phyloP scores from a whole-genome alignment of 495 filamentous ascomycete species.

The Usnea hakonensis region DNA sequence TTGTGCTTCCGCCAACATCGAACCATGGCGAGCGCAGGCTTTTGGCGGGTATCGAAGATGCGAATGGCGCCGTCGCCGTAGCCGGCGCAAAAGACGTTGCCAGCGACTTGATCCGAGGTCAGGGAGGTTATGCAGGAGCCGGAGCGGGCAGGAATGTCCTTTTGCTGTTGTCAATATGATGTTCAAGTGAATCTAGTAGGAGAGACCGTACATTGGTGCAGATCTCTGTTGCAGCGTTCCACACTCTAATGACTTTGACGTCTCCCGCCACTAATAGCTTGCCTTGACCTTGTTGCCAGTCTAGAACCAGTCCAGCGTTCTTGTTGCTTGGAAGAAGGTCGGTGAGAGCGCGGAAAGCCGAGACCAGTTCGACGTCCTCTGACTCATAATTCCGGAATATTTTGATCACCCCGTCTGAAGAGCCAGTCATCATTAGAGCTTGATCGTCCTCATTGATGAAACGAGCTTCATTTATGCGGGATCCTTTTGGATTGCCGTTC shows the following conservation, averaged over 20 bases:
- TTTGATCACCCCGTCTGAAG: constrained; percentile 86
- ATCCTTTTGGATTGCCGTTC: constrained; percentile 84
- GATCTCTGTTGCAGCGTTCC: constrained; percentile 89
- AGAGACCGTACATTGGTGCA: constrained; percentile 59
- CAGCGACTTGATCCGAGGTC: constrained; percentile 94
- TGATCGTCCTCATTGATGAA: constrained; percentile 99
- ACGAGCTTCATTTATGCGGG: constrained; percentile 85
- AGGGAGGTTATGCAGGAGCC: constrained; percentile 92
- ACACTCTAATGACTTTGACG: constrained; percentile 88
- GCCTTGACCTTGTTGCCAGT: constrained; percentile 97
- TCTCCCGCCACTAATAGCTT: constrained; percentile 91
- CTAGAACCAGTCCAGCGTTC: constrained; percentile 90
- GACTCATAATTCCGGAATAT: constrained; percentile 85
- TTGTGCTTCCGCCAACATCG: constrained; percentile 93
- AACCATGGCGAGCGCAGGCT: constrained; percentile 79
- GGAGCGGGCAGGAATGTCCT: constrained; percentile 91
- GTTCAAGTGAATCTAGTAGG: not conserved
- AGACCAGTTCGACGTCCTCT: constrained; percentile 72
- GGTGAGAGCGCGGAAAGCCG: constrained; percentile 82
- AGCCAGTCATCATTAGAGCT: constrained; percentile 87
- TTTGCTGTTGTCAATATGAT: constrained; percentile 1
- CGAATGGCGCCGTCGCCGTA: constrained; percentile 96
- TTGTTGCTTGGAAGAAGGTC: constrained; percentile 87
- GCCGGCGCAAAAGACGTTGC: constrained; percentile 89
- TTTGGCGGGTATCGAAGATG: constrained; percentile 83